A percentile compares a stretch with the other conserved stretches of the same genome.
phyloP scores from a whole-genome alignment of 495 filamentous ascomycete genomes.

The Aspergillus taichungensis region DNA sequence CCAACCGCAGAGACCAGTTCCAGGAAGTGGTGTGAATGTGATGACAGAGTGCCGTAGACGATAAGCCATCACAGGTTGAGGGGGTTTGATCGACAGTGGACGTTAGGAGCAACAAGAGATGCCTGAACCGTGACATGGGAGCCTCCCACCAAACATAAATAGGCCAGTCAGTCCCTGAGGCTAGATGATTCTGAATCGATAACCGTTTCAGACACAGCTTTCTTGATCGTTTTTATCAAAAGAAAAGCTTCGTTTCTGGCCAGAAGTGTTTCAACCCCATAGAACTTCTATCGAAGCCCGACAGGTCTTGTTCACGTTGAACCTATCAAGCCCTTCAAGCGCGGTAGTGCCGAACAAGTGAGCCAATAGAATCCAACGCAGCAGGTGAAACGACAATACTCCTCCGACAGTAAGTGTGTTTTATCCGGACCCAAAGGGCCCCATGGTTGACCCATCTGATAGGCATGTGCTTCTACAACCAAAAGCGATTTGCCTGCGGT shows the following conservation, averaged over 20 bases:
- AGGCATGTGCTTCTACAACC: slow-evolving; percentile 54
- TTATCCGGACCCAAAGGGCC: slow-evolving; percentile 14
- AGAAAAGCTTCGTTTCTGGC: slow-evolving; percentile 12
- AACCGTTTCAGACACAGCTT: slow-evolving; percentile 29
- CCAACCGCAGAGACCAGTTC: slow-evolving; percentile 27
- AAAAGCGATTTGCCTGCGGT: slow-evolving; percentile 56
- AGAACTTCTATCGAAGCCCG: slow-evolving; percentile 11
- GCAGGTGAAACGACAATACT: slow-evolving; percentile 31
- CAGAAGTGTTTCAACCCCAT: slow-evolving; percentile 23
- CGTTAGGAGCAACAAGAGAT: slow-evolving; percentile 15
- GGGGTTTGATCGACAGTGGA: slow-evolving; percentile 29
- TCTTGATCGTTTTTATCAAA: slow-evolving; percentile 21
- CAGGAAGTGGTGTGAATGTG: slow-evolving; percentile 22
- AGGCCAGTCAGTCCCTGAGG: slow-evolving; percentile 25
- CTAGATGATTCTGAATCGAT: slow-evolving; percentile 21
- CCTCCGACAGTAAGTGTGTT: slow-evolving; percentile 28
- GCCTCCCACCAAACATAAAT: slow-evolving; percentile 40
- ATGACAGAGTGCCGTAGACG: slow-evolving; percentile 25
- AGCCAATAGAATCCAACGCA: slow-evolving; percentile 26
- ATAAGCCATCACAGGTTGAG: slow-evolving; percentile 33
- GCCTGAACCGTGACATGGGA: slow-evolving; percentile 18
- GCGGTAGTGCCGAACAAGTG: slow-evolving; percentile 17
- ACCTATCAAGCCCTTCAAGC: slow-evolving; percentile 30
- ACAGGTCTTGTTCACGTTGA: slow-evolving; percentile 19
- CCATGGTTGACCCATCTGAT: slow-evolving; percentile 26